Conservation (phyloP, 495 filamentous ascomycete species). For the Halenospora varia region DNA sequence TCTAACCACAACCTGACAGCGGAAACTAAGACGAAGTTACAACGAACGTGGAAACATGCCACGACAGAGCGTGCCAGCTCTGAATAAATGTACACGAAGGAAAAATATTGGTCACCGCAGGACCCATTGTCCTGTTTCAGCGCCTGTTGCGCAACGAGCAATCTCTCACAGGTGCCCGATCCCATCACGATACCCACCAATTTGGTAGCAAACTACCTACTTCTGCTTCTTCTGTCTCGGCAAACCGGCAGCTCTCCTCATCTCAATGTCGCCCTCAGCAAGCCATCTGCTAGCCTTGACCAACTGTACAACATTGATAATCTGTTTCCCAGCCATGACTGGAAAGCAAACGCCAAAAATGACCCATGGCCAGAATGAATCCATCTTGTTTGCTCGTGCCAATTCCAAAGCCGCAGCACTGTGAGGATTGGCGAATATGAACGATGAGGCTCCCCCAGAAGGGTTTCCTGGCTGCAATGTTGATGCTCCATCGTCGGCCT, state of each 20-base stretch:
- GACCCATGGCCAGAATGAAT: constrained; percentile 76
- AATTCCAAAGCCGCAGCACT: constrained; percentile 88
- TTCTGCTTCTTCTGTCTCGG: constrained; percentile 37
- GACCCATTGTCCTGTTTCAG: not conserved
- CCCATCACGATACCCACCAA: not conserved
- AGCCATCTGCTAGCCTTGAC: constrained; percentile 91
- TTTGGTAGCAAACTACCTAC: constrained; percentile 3
- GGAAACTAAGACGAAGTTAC: not conserved
- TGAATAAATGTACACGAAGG: constrained; percentile 3
- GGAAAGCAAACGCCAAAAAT: constrained; percentile 77
- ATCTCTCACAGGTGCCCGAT: not conserved
- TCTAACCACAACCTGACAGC: not conserved
- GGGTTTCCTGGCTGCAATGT: constrained; percentile 63
- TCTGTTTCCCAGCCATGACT: constrained; percentile 86
- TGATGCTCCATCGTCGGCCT: constrained; percentile 40
- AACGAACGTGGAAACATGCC: not conserved
- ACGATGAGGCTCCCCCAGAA: constrained; percentile 54
- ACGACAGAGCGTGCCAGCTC: not conserved
- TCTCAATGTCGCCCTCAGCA: constrained; percentile 75
- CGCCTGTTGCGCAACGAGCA: not conserved
- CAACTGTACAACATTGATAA: constrained; percentile 90
- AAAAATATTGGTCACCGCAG: not conserved
- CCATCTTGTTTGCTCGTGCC: constrained; percentile 92
- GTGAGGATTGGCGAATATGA: constrained; percentile 78
- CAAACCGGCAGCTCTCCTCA: constrained; percentile 48